Base-by-base conservation (phyloP, 306 rosid genomes). In the Vachellia collinsii region DNA sequence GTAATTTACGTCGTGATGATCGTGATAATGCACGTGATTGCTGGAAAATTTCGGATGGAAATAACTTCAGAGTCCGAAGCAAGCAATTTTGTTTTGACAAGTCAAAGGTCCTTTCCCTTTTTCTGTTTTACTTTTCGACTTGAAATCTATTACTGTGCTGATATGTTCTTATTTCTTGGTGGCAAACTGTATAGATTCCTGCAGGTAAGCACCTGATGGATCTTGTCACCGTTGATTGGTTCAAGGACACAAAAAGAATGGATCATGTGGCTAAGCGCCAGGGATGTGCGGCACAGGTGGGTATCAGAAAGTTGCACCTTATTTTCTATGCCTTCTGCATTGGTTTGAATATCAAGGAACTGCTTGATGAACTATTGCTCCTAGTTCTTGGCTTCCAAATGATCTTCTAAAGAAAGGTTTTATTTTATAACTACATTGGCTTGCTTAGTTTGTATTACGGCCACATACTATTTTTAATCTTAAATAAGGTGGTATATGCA, bases 181-280 rank as follows among this genome's bases (percentile, higher is more conserved):
- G 83, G 74, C 72, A 25, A 82, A 79, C 56, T 85, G 81, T 82
- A 47, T 82, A 95, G 99, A 90, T 88, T 83, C 93, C 94, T 78
- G 99, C 99, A 4, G 99, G 99, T 48, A 95, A 95, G 83, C 99
- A 91, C 89, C 46, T 95, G 42, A 88, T 93, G 91, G 99, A 95
- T 90, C 99, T 95, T 1, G 97, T 93, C 58, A 96, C 99, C 53
- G 99, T 95, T 69, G 99, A 95, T 87, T 95, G 99, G 99, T 92
- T 95, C 82, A 95, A 92, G 90, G 99, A 93, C 87, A 88, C 97
- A 29, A 95, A 95, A 88, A 88, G 98, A 86, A 95, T 95, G 90
- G 99, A 95, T 83, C 99, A 95, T 84, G 98, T 95, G 85, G 98
- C 90, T 75, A 84, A 84, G 86, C 96, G 94, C 82, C 97, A 88